phyloP scores from a whole-genome alignment of 208 protist species.

The Leishmania amazonensis region DNA sequence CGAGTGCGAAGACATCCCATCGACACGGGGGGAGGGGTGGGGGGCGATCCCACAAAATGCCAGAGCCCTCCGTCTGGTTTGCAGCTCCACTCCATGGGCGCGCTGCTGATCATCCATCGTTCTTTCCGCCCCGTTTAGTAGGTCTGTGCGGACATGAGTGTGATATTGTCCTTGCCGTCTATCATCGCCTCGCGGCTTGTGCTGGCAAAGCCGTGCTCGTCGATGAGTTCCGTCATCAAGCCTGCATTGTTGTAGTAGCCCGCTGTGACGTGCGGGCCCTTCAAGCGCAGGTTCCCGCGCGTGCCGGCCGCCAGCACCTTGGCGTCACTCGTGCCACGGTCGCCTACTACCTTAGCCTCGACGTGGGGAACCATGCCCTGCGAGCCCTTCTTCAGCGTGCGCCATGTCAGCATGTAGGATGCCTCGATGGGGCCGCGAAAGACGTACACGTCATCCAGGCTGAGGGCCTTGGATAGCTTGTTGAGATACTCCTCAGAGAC shows the following conservation, averaged over 20 bases:
- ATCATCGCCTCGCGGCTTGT: constrained; percentile 89
- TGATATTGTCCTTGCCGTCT: constrained; percentile 64
- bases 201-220: constrained; percentile 84
- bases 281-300: constrained; percentile 87
- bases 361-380: constrained; percentile 82
- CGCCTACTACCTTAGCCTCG: constrained; percentile 89
- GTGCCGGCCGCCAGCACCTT: constrained; percentile 83
- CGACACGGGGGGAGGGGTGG: neutral
- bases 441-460: constrained; percentile 88
- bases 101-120: neutral
- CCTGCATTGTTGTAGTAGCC: constrained; percentile 93
- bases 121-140: constrained; percentile 45
- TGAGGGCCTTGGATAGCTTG: constrained; percentile 70
- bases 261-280: constrained; percentile 82
- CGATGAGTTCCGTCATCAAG: constrained; percentile 87
- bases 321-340: constrained; percentile 88
- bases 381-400: constrained; percentile 67
- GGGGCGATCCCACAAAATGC: neutral
- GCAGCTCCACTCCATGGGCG: neutral
- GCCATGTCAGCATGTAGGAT: constrained; percentile 80
- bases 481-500: constrained; percentile 73
- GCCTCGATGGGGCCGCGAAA: constrained; percentile 89
- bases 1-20: neutral
- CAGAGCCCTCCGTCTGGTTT: neutral
- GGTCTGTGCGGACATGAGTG: constrained; percentile 60